Evolutionary conservation across 441 rosid genomes (phyloP).

Genomic region (Raphanus hybrid): DNA sequence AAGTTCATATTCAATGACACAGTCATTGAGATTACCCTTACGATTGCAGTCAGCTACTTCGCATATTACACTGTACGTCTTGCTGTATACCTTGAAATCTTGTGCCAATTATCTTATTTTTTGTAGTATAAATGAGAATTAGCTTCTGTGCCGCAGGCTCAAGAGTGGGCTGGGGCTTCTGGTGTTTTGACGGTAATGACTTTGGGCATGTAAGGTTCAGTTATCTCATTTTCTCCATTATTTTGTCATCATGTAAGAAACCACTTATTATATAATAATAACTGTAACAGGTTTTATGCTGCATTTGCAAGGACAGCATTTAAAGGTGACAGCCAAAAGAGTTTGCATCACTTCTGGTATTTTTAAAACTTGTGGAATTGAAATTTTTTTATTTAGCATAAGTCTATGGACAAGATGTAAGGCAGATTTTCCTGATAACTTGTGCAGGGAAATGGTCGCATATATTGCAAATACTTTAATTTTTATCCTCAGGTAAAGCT

Average conservation of each 20-base stretch:
- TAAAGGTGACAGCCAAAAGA: constrained; percentile 90
- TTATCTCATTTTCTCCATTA: constrained; percentile 38
- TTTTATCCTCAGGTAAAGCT: constrained; percentile 82
- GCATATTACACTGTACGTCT: constrained; percentile 83
- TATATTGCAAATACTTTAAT: constrained; percentile 96
- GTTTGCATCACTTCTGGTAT: constrained; percentile 97
- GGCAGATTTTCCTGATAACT: constrained; percentile 2
- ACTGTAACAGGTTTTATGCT: constrained; percentile 81
- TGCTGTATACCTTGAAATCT: constrained; percentile 23
- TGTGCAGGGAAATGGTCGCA: constrained; percentile 87
- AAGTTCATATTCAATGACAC: constrained; percentile 92
- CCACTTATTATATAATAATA: constrained; percentile 4
- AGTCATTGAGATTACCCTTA: constrained; percentile 87
- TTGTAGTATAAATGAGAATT: constrained; percentile 30
- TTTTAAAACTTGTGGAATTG: constrained; percentile 18
- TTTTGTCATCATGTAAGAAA: constrained; percentile 24
- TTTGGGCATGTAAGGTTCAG: constrained; percentile 89
- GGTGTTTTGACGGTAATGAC: constrained; percentile 98
- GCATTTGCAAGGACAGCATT: constrained; percentile 92
- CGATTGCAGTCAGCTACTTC: constrained; percentile 93
- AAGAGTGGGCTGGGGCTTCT: constrained; percentile 83
- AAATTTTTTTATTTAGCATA: constrained; percentile 13
- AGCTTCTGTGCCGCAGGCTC: constrained; percentile 69
- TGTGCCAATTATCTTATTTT: constrained; percentile 9
- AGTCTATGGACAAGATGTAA: constrained; percentile 1